phyloP scores from a whole-genome alignment of 768 basidiomycete species.

The Amanita rimosa region DNA sequence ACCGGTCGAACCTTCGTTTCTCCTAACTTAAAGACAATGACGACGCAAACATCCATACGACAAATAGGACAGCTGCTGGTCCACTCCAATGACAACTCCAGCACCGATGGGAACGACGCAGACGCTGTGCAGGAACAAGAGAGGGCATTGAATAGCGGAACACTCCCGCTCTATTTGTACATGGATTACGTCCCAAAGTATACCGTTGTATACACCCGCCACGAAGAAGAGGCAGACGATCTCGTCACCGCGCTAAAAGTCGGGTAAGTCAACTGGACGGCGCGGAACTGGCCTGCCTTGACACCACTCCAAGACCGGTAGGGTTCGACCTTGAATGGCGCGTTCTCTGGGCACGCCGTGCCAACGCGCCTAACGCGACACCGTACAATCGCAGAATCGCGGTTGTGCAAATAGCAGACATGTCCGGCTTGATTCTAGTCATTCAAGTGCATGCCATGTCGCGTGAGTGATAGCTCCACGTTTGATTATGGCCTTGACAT shows the following conservation, averaged over 20 bases:
- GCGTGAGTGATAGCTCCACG: conserved; percentile 11
- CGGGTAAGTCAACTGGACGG: conserved; percentile 11
- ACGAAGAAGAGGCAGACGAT: conserved; percentile 21
- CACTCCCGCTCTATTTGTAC: conserved; percentile 17
- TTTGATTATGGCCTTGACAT: not conserved
- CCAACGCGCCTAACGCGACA: not conserved
- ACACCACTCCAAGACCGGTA: conserved; percentile 13
- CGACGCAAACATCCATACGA: no score
- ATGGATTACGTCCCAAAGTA: conserved; percentile 16
- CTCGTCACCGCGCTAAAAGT: conserved; percentile 14
- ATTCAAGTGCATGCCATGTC: conserved; percentile 19
- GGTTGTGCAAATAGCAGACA: conserved; percentile 22
- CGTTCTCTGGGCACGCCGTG: conserved; percentile 10
- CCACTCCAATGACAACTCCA: no score
- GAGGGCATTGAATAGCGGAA: not conserved
- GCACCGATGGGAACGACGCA: no score
- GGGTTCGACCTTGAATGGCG: conserved; percentile 25
- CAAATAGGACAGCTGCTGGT: no score
- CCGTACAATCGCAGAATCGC: conserved; percentile 15
- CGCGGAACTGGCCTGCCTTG: not conserved
- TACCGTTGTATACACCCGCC: conserved; percentile 16
- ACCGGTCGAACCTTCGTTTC: not conserved
- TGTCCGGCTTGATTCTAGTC: conserved; percentile 18
- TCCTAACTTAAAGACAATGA: not conserved
- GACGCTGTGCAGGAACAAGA: not conserved